Conservation (phyloP, 2,329 filamentous ascomycete genomes). For the Ceratocystiopsis sp. region DNA sequence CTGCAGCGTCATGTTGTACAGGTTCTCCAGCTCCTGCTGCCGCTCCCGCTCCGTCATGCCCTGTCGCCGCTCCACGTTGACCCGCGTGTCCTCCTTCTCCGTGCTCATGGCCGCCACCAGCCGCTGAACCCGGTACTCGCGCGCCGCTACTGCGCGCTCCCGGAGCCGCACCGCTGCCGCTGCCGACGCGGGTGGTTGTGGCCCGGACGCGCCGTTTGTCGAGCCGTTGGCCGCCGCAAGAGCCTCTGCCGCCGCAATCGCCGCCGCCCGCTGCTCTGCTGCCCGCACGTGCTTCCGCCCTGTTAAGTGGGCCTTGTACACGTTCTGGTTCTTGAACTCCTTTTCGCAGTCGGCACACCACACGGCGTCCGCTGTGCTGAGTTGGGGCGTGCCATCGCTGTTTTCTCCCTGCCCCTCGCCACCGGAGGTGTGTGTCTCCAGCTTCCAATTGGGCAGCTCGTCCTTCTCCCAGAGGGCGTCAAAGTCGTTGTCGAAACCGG, state of each 20-base stretch:
- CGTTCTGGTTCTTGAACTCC: conserved; percentile 88
- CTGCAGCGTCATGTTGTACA: conserved; percentile 45
- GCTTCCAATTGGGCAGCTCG: conserved; percentile 62
- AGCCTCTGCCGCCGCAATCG: conserved; percentile 10
- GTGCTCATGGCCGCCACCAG: conserved; percentile 70
- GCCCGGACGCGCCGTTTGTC: conserved; percentile 6
- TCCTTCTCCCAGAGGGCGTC: conserved; percentile 67
- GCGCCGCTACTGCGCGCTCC: conserved; percentile 77
- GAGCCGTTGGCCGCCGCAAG: conserved; percentile 12
- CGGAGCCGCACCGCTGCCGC: conserved; percentile 43
- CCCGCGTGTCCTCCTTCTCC: conserved; percentile 73
- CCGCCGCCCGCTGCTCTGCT: conserved; percentile 43
- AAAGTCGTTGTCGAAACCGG: conserved; percentile 68
- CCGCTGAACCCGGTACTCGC: conserved; percentile 68
- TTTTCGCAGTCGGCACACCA: conserved; percentile 91
- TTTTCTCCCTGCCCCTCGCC: conserved; percentile 9
- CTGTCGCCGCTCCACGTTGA: conserved; percentile 91
- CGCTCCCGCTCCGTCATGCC: conserved; percentile 96
- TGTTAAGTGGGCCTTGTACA: conserved; percentile 74
- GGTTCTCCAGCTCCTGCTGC: conserved; percentile 78
- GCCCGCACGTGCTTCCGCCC: conserved; percentile 90
- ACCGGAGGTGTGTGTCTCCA: conserved; percentile 26
- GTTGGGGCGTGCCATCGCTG: conserved; percentile 1
- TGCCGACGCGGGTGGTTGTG: conserved; percentile 10
- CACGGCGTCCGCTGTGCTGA: conserved; percentile 41